Percentiles rank a stretch among this genome's conserved stretches.
These are phyloP conservation scores for Aspergillus bombycis DNA, from an alignment of 2,329 filamentous ascomycete species.

Conservation along the genomic window DNA sequence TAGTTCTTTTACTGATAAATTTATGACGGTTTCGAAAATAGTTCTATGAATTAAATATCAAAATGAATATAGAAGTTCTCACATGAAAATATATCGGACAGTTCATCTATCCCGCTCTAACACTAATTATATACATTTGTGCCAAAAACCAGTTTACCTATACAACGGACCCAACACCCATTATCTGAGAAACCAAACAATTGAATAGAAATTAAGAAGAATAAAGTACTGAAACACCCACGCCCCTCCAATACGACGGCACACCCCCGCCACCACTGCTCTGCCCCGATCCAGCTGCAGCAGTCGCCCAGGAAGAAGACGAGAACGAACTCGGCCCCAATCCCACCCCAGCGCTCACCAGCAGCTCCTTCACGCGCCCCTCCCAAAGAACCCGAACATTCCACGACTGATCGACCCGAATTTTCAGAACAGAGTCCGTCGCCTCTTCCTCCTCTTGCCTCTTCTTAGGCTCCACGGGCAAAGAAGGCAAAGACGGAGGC, in stretches of 20 bases:
- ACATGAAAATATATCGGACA: neutral
- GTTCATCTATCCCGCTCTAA: neutral
- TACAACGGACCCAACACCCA: neutral
- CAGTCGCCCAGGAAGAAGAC: constrained; percentile 27
- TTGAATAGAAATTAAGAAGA: constrained; percentile 36
- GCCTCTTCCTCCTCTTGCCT: constrained; percentile 56
- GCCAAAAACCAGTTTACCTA: constrained; percentile 5
- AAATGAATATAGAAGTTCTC: constrained; percentile 4
- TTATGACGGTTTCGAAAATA: neutral
- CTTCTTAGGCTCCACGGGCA: neutral
- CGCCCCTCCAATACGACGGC: constrained; percentile 44
- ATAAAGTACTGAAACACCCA: constrained; percentile 47
- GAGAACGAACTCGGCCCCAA: constrained; percentile 63
- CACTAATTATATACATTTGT: constrained; percentile 7
- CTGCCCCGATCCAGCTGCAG: constrained; percentile 28
- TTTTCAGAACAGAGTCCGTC: constrained; percentile 85
- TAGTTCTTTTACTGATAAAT: neutral
- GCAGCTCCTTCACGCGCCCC: constrained; percentile 84
- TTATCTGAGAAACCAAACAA: neutral
- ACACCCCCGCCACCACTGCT: constrained; percentile 32
- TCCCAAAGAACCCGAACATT: constrained; percentile 90
- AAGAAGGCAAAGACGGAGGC: constrained; percentile 20
- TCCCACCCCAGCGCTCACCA: constrained; percentile 87
- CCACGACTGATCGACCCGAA: constrained; percentile 84
- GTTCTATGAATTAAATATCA: constrained; percentile 4